These are phyloP conservation scores for Metroxylon sagu DNA, from an alignment of 176 grass and related monocot genomes.

Conservation along the genomic window DNA sequence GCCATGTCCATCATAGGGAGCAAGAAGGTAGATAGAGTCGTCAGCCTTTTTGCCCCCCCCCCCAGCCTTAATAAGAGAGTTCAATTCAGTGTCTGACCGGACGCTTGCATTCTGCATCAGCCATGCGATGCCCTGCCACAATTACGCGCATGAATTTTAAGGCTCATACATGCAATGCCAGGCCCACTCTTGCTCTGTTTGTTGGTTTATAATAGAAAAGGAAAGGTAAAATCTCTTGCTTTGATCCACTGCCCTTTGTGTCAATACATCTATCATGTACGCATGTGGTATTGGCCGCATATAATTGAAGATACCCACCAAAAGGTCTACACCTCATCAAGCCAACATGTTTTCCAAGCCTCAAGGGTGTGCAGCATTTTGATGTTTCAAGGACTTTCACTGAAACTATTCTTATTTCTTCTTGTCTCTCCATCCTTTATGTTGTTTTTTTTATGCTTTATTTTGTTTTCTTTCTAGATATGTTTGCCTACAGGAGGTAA, in stretches of 20 bases:
- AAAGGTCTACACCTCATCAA: constrained; percentile 1
- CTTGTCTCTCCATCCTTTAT: background rate
- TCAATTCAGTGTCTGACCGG: background rate
- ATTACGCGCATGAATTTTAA: too few species aligned
- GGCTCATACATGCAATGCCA: too few species aligned
- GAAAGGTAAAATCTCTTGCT: too few species aligned
- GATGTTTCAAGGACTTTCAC: background rate
- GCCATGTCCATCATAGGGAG: constrained; percentile 3
- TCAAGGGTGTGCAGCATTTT: background rate
- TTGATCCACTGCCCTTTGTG: background rate
- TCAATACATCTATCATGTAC: constrained; percentile 15
- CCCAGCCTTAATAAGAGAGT: constrained; percentile 8
- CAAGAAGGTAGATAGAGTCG: background rate
- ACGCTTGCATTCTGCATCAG: background rate
- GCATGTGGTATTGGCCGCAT: background rate
- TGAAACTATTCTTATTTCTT: background rate
- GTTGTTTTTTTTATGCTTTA: background rate
- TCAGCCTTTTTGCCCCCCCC: background rate
- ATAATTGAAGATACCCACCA: constrained; percentile 13
- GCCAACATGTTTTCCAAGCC: background rate
- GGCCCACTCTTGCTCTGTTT: too few species aligned
- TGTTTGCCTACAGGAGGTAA: constrained; percentile 23
- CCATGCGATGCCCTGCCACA: too few species aligned
- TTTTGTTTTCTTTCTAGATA: constrained; percentile 11
- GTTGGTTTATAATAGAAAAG: too few species aligned